Evolutionary conservation across 306 rosid genomes (phyloP), one percentile per base, ranked within the genome.

Genomic region (Delonix regia): DNA sequence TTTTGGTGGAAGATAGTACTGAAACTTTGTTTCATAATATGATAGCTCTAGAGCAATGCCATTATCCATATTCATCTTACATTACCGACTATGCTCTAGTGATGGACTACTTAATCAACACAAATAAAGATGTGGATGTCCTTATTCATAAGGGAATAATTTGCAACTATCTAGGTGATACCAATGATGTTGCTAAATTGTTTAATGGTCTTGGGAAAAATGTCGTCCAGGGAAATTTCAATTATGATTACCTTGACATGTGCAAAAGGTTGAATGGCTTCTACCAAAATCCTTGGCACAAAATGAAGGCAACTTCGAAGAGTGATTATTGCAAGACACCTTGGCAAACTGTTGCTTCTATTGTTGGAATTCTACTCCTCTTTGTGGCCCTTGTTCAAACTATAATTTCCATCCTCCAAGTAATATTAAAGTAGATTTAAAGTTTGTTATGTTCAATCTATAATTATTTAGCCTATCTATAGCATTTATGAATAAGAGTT

Each of bases 1-100:
- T 69, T 33, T 1, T 0, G 1, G 12, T 78, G 21, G 10, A 0
- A 0, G 22, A 59, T 9, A 0, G 16, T 0, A 13, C 44, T 2
- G 77, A 78, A 30, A 4, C 8, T 9, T 5, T 5, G 3, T 22
- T 41, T 41, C 2, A 1, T 41, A 41, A 41, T 41, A 41, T 41
- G 45, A 41, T 41, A 41, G 45, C 45, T 41, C 9, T 41, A 9
- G 45, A 41, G 11, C 45, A 41, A 2, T 7, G 45, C 6, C 12
- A 41, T 41, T 41, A 41, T 41, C 45, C 45, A 1, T 41, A 41
- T 2, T 6, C 4, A 4, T 36, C 41, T 4, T 36, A 36, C 6
- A 36, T 36, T 41, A 9, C 13, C 7, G 45, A 41, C 11, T 41
- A 8, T 41, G 45, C 7, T 41, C 2, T 41, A 1, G 11, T 41